Evolutionary conservation across 2,329 filamentous ascomycete genomes (phyloP).

Genomic region (Hypoxylon sp.): DNA sequence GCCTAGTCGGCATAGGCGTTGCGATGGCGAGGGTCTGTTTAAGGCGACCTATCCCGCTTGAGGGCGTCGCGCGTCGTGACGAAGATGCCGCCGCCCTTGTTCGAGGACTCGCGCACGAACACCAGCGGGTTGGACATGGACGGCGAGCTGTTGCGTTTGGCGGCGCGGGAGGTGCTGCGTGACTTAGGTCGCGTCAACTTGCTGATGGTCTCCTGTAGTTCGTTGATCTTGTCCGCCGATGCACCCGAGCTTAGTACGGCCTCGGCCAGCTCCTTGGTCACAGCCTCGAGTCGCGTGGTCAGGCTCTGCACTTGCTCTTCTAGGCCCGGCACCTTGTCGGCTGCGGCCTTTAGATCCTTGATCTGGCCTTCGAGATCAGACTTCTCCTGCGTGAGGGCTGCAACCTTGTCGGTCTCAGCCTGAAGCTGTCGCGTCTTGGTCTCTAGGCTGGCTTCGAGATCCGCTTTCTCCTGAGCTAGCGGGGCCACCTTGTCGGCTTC

Average conservation of each 20-base stretch:
- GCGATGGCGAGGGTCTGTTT: background rate
- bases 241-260: slow-evolving; percentile 20
- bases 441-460: slow-evolving; percentile 39
- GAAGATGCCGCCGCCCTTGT: slow-evolving; percentile 42
- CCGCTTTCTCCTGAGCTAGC: slow-evolving; percentile 38
- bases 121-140: slow-evolving; percentile 45
- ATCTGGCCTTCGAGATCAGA: slow-evolving; percentile 41
- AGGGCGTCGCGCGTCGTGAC: slow-evolving; percentile 49
- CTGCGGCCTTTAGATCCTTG: slow-evolving; percentile 41
- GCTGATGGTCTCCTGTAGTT: slow-evolving; percentile 35
- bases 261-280: slow-evolving; percentile 32
- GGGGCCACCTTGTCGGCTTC: slow-evolving; percentile 42
- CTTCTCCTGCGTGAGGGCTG: slow-evolving; percentile 38
- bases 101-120: slow-evolving; percentile 46
- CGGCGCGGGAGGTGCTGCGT: slow-evolving; percentile 46
- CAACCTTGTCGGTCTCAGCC: slow-evolving; percentile 30
- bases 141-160: slow-evolving; percentile 46
- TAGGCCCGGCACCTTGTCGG: slow-evolving; percentile 43
- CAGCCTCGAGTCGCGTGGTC: slow-evolving; percentile 23
- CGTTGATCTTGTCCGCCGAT: slow-evolving; percentile 34
- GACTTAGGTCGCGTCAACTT: slow-evolving; percentile 41
- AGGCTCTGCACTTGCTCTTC: slow-evolving; percentile 43
- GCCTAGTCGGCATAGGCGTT: background rate
- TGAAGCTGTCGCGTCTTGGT: slow-evolving; percentile 33
- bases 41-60: slow-evolving; percentile 38